phyloP scores from a whole-genome alignment of 2,329 filamentous ascomycete genomes.

The Colletotrichum limetticola region DNA sequence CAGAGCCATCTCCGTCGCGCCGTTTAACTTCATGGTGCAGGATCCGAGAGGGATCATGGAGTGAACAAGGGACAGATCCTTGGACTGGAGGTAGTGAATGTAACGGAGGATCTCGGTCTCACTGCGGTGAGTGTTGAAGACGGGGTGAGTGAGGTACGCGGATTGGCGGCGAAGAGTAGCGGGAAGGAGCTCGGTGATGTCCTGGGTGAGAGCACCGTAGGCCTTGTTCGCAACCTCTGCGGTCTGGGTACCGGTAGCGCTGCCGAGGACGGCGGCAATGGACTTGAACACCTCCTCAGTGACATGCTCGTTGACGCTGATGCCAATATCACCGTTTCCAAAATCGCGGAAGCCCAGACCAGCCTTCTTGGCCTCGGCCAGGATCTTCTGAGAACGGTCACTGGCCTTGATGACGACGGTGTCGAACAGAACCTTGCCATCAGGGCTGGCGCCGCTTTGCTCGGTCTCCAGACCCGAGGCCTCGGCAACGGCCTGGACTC shows the following conservation, averaged over 20 bases:
- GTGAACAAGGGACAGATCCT: conserved; percentile 92
- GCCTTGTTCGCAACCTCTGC: conserved; percentile 54
- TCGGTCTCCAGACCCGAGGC: conserved; percentile 72
- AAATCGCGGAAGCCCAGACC: conserved; percentile 72
- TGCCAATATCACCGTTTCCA: conserved; percentile 69
- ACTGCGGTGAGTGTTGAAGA: conserved; percentile 95
- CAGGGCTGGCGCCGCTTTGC: conserved; percentile 64
- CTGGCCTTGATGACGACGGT: conserved; percentile 76
- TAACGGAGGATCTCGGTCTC: conserved; percentile 95
- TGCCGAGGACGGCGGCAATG: conserved; percentile 47
- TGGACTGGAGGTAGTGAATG: conserved; percentile 92
- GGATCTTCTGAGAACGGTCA: conserved; percentile 59
- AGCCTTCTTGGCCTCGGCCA: conserved; percentile 61
- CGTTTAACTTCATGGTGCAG: conserved; percentile 98
- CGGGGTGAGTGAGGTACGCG: conserved; percentile 84
- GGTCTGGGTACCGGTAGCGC: conserved; percentile 44
- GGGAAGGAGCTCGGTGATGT: conserved; percentile 58
- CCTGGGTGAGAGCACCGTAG: conserved; percentile 46
- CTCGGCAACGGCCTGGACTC: conserved; percentile 73
- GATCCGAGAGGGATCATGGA: conserved; percentile 98
- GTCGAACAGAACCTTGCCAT: conserved; percentile 77
- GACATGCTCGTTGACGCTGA: conserved; percentile 78
- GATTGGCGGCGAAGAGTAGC: conserved; percentile 75
- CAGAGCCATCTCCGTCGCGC: conserved; percentile 91
- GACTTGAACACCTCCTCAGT: conserved; percentile 65